These are phyloP conservation scores for Vararia minispora DNA, from an alignment of 768 basidiomycete genomes.

Conservation along the genomic window DNA sequence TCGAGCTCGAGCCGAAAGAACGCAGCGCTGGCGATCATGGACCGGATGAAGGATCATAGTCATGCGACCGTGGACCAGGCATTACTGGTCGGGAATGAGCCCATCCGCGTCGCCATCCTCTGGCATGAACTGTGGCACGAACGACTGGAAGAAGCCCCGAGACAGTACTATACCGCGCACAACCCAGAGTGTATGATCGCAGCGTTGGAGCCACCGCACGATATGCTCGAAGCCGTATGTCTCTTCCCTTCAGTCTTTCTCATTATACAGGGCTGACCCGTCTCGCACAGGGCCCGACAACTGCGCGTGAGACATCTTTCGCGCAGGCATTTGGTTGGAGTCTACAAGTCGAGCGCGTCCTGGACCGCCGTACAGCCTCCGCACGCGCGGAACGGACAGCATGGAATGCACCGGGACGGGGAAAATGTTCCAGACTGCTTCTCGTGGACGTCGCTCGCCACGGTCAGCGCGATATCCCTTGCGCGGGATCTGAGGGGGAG, in stretches of 20 bases:
- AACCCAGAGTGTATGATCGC: conserved; percentile 97
- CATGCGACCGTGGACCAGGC: conserved; percentile 78
- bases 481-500: no score
- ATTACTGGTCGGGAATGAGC: conserved; percentile 79
- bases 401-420: no score
- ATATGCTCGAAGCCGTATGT: conserved; percentile 76
- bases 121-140: conserved; percentile 99
- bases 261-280: background rate
- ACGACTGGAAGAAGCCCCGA: conserved; percentile 93
- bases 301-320: conserved; percentile 91
- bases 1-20: conserved; percentile 72
- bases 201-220: conserved; percentile 83
- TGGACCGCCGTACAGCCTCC: no score
- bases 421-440: no score
- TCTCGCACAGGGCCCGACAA: conserved; percentile 69
- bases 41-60: conserved; percentile 89
- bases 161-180: conserved; percentile 92
- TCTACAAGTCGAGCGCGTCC: no score
- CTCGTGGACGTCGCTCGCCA: no score
- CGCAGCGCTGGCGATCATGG: conserved; percentile 82
- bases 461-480: no score
- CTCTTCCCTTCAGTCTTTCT: background rate
- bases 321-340: conserved; percentile 90
- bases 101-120: conserved; percentile 93
- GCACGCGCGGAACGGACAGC: no score